These are phyloP conservation scores for Flaveria bidentis DNA, from an alignment of 129 eudicot species.

Conservation along the genomic window DNA sequence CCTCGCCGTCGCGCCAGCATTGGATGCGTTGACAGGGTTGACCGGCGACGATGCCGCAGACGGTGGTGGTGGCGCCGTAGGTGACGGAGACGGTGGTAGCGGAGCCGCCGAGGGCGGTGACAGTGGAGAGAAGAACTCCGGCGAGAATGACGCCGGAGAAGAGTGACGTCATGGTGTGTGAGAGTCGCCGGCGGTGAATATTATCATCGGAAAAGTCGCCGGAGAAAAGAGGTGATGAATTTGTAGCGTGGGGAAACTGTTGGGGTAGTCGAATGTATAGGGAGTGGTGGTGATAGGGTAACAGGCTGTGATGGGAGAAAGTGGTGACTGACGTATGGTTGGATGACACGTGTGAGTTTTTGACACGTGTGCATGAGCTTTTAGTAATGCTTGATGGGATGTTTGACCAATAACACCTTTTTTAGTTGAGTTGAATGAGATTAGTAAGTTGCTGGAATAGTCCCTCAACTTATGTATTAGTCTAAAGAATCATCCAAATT, in stretches of 20 bases:
- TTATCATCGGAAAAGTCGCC: slow-evolving; percentile 28
- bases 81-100: slow-evolving; percentile 51
- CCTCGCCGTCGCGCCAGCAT: slow-evolving; percentile 40
- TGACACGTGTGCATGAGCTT: neutral
- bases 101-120: slow-evolving; percentile 41
- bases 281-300: slow-evolving; percentile 14
- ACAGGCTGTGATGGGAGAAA: slow-evolving; percentile 17
- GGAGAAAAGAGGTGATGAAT: slow-evolving; percentile 13
- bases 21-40: slow-evolving; percentile 47
- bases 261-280: slow-evolving; percentile 20
- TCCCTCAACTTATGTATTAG: slow-evolving; percentile 13
- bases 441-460: neutral
- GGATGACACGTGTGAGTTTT: slow-evolving; percentile 5
- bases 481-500: neutral
- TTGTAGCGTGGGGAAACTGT: slow-evolving; percentile 23
- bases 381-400: slow-evolving; percentile 15
- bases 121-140: neutral
- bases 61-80: slow-evolving; percentile 40
- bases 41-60: slow-evolving; percentile 61
- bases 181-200: slow-evolving; percentile 29
- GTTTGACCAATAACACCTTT: slow-evolving; percentile 25
- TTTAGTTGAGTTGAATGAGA: neutral
- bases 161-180: slow-evolving; percentile 21
- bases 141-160: slow-evolving; percentile 11
- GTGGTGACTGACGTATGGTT: slow-evolving; percentile 5